Percentiles rank a stretch among this genome's conserved stretches.
Evolutionary conservation across 345 rosid species (phyloP).

Genomic region (Streptanthus diversifolius): DNA sequence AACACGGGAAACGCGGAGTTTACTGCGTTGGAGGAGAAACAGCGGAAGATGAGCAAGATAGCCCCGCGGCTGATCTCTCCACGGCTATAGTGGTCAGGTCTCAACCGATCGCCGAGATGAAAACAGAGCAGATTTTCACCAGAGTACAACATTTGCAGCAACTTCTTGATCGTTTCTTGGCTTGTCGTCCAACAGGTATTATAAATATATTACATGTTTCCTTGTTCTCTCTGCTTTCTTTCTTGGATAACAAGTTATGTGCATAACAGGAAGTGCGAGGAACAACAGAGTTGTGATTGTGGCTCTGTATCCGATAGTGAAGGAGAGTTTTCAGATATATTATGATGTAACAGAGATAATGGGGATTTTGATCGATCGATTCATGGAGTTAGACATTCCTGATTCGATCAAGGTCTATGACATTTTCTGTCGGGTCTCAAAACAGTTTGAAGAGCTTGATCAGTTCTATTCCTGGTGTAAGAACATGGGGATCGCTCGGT

Average conservation of each 20-base stretch:
- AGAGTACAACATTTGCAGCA: constrained; percentile 70
- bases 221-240: background rate
- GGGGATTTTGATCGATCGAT: constrained; percentile 61
- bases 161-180: constrained; percentile 73
- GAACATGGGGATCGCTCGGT: constrained; percentile 55
- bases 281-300: constrained; percentile 63
- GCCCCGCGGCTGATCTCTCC: constrained; percentile 12
- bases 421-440: constrained; percentile 53
- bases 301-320: constrained; percentile 63
- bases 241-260: background rate
- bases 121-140: constrained; percentile 49
- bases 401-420: constrained; percentile 65
- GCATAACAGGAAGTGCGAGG: constrained; percentile 69
- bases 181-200: constrained; percentile 90
- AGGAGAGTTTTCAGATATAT: constrained; percentile 77
- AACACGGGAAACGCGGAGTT: constrained; percentile 51
- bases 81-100: constrained; percentile 29
- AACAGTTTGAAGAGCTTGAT: constrained; percentile 73
- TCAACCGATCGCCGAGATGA: constrained; percentile 62
- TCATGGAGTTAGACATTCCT: constrained; percentile 62
- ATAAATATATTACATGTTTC: background rate
- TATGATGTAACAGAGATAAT: constrained; percentile 60
- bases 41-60: constrained; percentile 26
- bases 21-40: constrained; percentile 48
- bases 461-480: constrained; percentile 69